Evolutionary conservation across 2,329 filamentous ascomycete species (phyloP), one percentile per base, ranked within the genome.

Genomic region (Leptoxyphium fumago): DNA sequence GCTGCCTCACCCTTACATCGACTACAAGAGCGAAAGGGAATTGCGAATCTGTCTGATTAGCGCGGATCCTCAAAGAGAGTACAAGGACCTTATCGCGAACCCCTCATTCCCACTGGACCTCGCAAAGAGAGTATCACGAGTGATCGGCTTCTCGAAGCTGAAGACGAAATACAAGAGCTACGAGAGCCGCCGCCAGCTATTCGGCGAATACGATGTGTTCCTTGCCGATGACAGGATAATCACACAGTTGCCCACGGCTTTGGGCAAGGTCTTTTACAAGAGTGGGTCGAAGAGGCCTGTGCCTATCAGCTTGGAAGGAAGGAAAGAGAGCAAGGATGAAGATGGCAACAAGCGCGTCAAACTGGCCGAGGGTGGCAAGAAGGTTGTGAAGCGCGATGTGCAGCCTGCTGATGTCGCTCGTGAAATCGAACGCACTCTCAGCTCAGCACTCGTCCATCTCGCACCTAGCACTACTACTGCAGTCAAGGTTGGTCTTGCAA

Each of bases 241-340:
- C 49, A 75, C 74, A 46, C 70, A 74, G 47, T 73, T 96, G 47
- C 85, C 88, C 45, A 75, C 77, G 51, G 70, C 80, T 2, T 77
- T 98, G 10, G 91, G 89, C 55, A 96, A 94, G 70, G 82, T 82
- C 1, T 96, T 98, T 64, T 96, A 91, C 75, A 82, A 87, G 69
- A 74, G 69, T 45, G 84, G 81, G 13, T 67, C 68, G 50, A 96
- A 96, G 73, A 75, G 89, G 34, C 91, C 91, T 9, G 78, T 98
- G 46, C 88, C 91, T 21, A 75, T 96, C 32, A 71, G 74, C 38
- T 73, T 96, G 48, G 74, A 78, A 49, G 72, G 78, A 60, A 71
- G 72, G 48, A 48, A 55, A 32, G 52, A 61, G 42, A 59, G 46
- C 43, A 46, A 55, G 13, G 58, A 63, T 32, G 82, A 78, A 68